These are phyloP conservation scores for Petunia hybrid DNA, from an alignment of 305 asterid species.

Conservation along the genomic window DNA sequence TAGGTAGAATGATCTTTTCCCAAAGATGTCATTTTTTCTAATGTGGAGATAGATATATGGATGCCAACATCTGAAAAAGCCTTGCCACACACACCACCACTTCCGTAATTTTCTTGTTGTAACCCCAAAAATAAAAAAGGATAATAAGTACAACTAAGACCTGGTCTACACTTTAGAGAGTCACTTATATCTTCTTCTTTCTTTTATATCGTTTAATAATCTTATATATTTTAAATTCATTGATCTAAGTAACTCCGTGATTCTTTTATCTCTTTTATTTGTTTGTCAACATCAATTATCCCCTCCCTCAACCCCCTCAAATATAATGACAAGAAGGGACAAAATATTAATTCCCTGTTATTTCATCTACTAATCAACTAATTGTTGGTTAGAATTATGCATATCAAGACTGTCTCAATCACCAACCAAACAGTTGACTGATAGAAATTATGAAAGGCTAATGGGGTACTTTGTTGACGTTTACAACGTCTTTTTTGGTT, in stretches of 20 bases:
- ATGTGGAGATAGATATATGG: slow-evolving; percentile 12
- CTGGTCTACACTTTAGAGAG: neutral
- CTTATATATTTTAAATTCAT: too few species aligned
- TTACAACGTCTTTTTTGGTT: slow-evolving; percentile 15
- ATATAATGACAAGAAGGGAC: neutral
- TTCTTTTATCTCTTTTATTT: neutral
- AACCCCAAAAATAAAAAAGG: too few species aligned
- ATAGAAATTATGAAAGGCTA: slow-evolving; percentile 16
- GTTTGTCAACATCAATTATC: neutral
- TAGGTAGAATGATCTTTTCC: slow-evolving; percentile 38
- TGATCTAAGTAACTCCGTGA: neutral
- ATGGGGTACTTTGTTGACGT: slow-evolving; percentile 16
- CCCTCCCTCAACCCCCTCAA: slow-evolving; percentile 3
- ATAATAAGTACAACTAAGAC: too few species aligned
- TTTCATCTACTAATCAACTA: neutral
- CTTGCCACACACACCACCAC: neutral
- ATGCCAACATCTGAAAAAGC: slow-evolving; percentile 36
- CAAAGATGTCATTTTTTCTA: slow-evolving; percentile 21
- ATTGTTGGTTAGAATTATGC: slow-evolving; percentile 1
- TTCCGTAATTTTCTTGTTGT: neutral
- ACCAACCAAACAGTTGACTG: slow-evolving; percentile 22
- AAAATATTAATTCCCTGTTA: neutral
- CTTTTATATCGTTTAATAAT: too few species aligned
- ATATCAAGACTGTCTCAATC: slow-evolving; percentile 6
- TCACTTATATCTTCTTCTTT: too few species aligned